Conservation (phyloP, 2,329 filamentous ascomycete genomes). For the Cladosporium sp. region DNA sequence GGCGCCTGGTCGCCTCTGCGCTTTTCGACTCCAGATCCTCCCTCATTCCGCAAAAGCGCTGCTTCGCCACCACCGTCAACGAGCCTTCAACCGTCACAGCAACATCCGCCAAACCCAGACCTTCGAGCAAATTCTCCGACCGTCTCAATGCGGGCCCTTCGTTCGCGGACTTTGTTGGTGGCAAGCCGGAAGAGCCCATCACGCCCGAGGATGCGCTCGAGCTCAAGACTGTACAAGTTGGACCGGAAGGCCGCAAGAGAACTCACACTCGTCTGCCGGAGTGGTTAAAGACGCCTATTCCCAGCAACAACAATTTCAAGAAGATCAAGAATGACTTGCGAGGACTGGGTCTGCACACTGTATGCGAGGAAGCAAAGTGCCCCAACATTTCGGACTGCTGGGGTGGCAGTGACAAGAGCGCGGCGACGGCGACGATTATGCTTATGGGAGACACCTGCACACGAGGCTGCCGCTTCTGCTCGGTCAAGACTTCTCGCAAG, state of each 20-base stretch:
- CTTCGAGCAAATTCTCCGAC: constrained; percentile 54
- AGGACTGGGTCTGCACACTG: constrained; percentile 85
- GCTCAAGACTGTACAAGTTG: constrained; percentile 57
- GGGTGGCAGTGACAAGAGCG: constrained; percentile 82
- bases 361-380: constrained; percentile 95
- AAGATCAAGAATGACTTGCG: constrained; percentile 91
- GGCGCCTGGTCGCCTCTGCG: constrained; percentile 23
- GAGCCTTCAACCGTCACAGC: constrained; percentile 31
- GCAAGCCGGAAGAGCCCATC: constrained; percentile 35
- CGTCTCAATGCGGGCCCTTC: constrained; percentile 61
- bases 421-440: constrained; percentile 98
- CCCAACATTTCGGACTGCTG: constrained; percentile 98
- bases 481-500: constrained; percentile 78
- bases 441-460: constrained; percentile 99
- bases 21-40: constrained; percentile 19
- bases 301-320: constrained; percentile 80
- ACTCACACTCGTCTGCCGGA: constrained; percentile 71
- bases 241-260: constrained; percentile 58
- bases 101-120: constrained; percentile 33
- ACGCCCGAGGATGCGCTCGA: constrained; percentile 52
- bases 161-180: constrained; percentile 58
- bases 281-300: constrained; percentile 96
- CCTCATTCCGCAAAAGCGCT: constrained; percentile 31
- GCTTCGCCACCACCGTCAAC: constrained; percentile 42
- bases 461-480: constrained; percentile 92